These are phyloP conservation scores for Chlorencoelia australis DNA, from an alignment of 2,329 filamentous ascomycete species.

Conservation along the genomic window DNA sequence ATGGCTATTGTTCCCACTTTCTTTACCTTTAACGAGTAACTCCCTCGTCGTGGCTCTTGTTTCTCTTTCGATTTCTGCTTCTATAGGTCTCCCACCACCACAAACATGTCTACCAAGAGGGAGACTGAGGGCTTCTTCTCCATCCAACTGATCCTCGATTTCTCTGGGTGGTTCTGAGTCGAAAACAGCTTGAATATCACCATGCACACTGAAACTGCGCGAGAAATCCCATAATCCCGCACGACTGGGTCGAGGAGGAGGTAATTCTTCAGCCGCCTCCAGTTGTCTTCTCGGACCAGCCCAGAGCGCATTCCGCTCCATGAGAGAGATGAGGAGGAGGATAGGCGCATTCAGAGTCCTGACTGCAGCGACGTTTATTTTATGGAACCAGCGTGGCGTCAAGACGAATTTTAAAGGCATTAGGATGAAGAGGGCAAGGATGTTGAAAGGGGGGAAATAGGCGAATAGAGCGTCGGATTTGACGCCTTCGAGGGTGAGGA, in stretches of 20 bases:
- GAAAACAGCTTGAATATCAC: constrained; percentile 26
- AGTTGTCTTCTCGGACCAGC: constrained; percentile 15
- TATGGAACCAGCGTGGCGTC: constrained; percentile 80
- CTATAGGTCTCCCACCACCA: no score
- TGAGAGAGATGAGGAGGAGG: constrained; percentile 58
- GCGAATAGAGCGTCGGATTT: constrained; percentile 65
- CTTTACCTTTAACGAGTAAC: not conserved
- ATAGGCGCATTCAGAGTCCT: constrained; percentile 67
- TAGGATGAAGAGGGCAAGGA: constrained; percentile 63
- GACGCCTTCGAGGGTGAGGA: constrained; percentile 75
- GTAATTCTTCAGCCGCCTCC: constrained; percentile 17
- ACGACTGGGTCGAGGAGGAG: constrained; percentile 12
- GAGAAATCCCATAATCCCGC: constrained; percentile 21
- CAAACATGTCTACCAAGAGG: no score
- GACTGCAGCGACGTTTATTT: constrained; percentile 72
- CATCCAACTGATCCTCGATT: constrained; percentile 17
- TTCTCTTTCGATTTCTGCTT: constrained; percentile 2
- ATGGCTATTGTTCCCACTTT: not conserved
- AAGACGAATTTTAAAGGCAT: constrained; percentile 70
- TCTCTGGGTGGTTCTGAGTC: constrained; percentile 21
- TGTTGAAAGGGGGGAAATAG: constrained; percentile 67
- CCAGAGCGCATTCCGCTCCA: constrained; percentile 64
- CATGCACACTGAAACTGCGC: constrained; percentile 23
- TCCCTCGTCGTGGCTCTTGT: not conserved
- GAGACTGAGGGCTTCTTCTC: no score